These are phyloP conservation scores for Hypoxylon lenormandii DNA, from an alignment of 495 filamentous ascomycete species.

Conservation along the genomic window DNA sequence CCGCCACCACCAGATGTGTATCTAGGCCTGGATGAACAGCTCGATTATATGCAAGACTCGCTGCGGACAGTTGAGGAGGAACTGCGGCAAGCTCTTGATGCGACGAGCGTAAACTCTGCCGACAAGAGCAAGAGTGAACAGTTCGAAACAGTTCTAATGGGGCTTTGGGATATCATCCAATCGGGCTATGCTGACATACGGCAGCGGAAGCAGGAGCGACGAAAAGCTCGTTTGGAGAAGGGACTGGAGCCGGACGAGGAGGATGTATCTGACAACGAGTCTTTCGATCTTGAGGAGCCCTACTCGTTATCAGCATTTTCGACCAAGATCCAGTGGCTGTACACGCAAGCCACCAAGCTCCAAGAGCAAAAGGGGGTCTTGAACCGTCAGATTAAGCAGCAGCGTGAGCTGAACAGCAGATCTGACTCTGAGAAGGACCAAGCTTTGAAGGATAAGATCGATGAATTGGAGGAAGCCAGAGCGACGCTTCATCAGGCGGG, in stretches of 20 bases:
- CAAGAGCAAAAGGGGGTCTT: constrained; percentile 86
- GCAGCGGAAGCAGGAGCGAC: constrained; percentile 64
- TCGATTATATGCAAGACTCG: constrained; percentile 57
- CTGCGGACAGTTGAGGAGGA: constrained; percentile 52
- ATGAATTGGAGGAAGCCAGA: constrained; percentile 67
- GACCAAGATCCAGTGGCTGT: constrained; percentile 80
- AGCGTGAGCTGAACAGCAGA: constrained; percentile 84
- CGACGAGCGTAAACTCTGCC: constrained; percentile 41
- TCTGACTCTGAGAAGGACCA: constrained; percentile 71
- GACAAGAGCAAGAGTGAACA: constrained; percentile 62
- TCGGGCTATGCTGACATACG: constrained; percentile 71
- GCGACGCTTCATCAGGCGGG: constrained; percentile 62
- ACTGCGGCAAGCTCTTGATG: constrained; percentile 48
- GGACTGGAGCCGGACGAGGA: constrained; percentile 59
- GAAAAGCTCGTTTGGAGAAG: constrained; percentile 59
- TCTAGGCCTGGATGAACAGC: constrained; percentile 53
- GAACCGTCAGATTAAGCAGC: constrained; percentile 89
- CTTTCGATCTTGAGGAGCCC: constrained; percentile 62
- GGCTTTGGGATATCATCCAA: constrained; percentile 79
- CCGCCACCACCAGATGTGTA: constrained; percentile 46
- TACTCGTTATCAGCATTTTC: constrained; percentile 78
- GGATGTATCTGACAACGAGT: constrained; percentile 63
- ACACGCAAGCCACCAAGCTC: constrained; percentile 70
- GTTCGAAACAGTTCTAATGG: constrained; percentile 70
- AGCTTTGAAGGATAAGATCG: constrained; percentile 62